These are phyloP conservation scores for Rhinocladiella similis DNA, from an alignment of 2,329 filamentous ascomycete genomes.

Conservation along the genomic window DNA sequence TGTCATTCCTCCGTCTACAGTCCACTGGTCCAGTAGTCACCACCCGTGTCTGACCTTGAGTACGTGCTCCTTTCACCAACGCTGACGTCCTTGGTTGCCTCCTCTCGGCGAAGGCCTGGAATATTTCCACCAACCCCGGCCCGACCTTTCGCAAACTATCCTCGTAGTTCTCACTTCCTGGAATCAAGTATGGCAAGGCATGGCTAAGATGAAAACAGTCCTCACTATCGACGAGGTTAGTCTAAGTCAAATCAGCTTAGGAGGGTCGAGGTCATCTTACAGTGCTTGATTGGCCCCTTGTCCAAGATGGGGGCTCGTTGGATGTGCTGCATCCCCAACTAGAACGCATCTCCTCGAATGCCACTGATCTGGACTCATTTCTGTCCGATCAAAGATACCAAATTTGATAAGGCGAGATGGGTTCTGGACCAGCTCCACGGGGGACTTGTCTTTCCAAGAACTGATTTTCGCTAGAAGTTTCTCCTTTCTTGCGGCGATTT, in stretches of 20 bases:
- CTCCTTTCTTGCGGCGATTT: slow-evolving; percentile 12
- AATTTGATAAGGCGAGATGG: slow-evolving; percentile 19
- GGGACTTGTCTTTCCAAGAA: slow-evolving; percentile 7
- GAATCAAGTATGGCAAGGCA: slow-evolving; percentile 5
- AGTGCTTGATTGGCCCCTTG: slow-evolving; percentile 21
- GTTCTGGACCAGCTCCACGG: slow-evolving; percentile 2
- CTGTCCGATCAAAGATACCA: slow-evolving; percentile 17
- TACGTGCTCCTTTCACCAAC: slow-evolving; percentile 13
- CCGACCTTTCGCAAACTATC: not conserved
- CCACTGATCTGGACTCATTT: slow-evolving; percentile 18
- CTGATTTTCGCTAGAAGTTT: slow-evolving; percentile 5
- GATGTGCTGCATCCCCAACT: slow-evolving; percentile 17
- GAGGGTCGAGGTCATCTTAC: not conserved
- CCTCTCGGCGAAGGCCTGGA: slow-evolving; percentile 12
- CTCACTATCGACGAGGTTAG: slow-evolving; percentile 4
- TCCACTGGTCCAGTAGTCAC: slow-evolving; percentile 9
- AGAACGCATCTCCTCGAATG: slow-evolving; percentile 8
- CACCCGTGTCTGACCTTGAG: slow-evolving; percentile 13
- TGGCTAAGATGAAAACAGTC: slow-evolving; percentile 16
- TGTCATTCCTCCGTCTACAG: slow-evolving; percentile 8
- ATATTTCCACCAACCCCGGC: slow-evolving; percentile 5
- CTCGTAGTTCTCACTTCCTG: not conserved
- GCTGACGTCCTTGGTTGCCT: slow-evolving; percentile 16
- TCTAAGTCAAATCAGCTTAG: too few relatives aligned
- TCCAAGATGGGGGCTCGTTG: slow-evolving; percentile 15